phyloP scores from a whole-genome alignment of 2,329 filamentous ascomycete genomes.

The Phialophora verrucosa region DNA sequence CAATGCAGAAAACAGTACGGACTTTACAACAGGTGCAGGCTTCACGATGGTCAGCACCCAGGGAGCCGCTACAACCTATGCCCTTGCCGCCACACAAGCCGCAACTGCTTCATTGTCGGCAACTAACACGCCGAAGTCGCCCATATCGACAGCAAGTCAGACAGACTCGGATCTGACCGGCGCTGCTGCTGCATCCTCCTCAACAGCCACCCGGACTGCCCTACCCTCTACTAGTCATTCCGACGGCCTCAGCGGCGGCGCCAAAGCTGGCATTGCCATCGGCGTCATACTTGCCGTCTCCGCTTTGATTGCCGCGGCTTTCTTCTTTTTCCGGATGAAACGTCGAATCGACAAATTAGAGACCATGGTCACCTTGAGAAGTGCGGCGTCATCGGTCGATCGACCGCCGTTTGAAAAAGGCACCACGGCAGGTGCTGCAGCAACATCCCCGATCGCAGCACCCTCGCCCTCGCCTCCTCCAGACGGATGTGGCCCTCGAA shows the following conservation, averaged over 20 bases:
- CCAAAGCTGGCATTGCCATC: slow-evolving; percentile 31
- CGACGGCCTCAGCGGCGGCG: slow-evolving; percentile 19
- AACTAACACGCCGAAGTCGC: background rate
- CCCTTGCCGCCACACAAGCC: slow-evolving; percentile 18
- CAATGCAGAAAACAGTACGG: slow-evolving; percentile 23
- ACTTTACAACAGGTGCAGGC: slow-evolving; percentile 24
- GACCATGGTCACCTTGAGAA: slow-evolving; percentile 18
- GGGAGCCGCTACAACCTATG: slow-evolving; percentile 25
- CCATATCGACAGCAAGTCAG: slow-evolving; percentile 1
- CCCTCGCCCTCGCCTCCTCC: background rate
- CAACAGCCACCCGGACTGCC: slow-evolving; percentile 6
- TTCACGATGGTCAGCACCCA: slow-evolving; percentile 32
- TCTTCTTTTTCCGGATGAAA: slow-evolving; percentile 22
- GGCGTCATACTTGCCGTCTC: slow-evolving; percentile 23
- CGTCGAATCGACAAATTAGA: slow-evolving; percentile 9
- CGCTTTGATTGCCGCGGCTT: slow-evolving; percentile 14
- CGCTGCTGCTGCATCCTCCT: slow-evolving; percentile 6
- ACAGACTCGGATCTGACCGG: background rate
- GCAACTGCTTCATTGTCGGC: slow-evolving; percentile 2
- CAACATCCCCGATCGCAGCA: background rate
- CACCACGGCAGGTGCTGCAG: background rate
- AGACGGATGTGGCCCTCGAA: slow-evolving; percentile 5
- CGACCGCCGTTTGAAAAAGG: slow-evolving; percentile 9
- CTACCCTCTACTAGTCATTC: slow-evolving; percentile 10
- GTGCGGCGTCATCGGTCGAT: slow-evolving; percentile 14